These are phyloP conservation scores for Cutaneotrichosporon spelunceum DNA, from an alignment of 1,284 basidiomycete species.

Conservation along the genomic window DNA sequence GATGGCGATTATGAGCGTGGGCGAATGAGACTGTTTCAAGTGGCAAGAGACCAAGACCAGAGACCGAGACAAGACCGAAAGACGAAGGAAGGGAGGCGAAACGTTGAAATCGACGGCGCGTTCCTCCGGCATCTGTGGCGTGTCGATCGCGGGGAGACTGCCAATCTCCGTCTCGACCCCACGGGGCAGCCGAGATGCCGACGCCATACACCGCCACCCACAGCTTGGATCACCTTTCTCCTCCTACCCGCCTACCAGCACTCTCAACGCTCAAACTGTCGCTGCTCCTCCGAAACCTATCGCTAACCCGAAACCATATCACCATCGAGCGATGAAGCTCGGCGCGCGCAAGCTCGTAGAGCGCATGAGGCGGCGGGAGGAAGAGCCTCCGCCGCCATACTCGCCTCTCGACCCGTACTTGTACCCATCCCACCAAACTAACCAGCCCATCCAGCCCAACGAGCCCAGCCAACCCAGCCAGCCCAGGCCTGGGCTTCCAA, in stretches of 20 bases:
- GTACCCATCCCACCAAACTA: neutral
- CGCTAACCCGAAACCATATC: no score
- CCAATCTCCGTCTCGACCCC: neutral
- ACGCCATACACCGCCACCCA: no score
- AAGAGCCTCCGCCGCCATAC: constrained; percentile 13
- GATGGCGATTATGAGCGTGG: neutral
- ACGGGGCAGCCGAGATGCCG: no score
- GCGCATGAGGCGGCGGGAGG: neutral
- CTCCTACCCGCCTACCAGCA: no score
- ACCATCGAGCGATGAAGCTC: constrained; percentile 2
- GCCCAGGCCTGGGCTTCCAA: neutral
- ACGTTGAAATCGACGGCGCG: neutral
- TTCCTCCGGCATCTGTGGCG: no score
- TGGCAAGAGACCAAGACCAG: neutral
- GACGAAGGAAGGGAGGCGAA: no score
- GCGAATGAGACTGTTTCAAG: no score
- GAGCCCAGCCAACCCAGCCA: neutral
- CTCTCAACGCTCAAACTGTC: no score
- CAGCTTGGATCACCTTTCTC: no score
- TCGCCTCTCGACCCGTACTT: neutral
- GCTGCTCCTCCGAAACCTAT: no score
- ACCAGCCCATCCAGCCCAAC: neutral
- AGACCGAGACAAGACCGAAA: neutral
- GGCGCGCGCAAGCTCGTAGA: constrained; percentile 8
- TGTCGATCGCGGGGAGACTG: no score